Percentiles rank a stretch among this genome's conserved stretches.
Evolutionary conservation across 495 filamentous ascomycete genomes (phyloP).

Genomic region (Haplographium delicatum): DNA sequence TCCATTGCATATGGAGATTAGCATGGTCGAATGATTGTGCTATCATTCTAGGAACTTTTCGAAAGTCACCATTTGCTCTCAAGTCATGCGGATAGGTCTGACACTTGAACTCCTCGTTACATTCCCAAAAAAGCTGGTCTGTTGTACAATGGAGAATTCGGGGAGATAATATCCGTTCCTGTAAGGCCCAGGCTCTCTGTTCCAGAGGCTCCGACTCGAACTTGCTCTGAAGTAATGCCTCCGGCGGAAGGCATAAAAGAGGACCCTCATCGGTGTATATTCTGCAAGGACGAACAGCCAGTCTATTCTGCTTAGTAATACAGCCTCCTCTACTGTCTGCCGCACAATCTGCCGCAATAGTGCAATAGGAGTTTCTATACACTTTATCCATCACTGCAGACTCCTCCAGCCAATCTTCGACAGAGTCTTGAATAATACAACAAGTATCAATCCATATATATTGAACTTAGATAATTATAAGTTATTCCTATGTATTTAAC

Average conservation of each 20-base stretch:
- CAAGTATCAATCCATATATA: background rate
- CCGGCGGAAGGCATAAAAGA: background rate
- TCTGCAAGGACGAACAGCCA: background rate
- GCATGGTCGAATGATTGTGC: background rate
- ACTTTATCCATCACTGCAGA: background rate
- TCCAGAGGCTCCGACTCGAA: background rate
- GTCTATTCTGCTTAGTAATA: background rate
- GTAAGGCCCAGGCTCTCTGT: conserved; percentile 12
- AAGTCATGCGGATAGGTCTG: background rate
- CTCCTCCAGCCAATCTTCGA: conserved; percentile 4
- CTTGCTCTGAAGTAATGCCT: background rate
- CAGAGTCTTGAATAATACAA: background rate
- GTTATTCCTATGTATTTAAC: background rate
- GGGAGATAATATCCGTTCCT: conserved; percentile 16
- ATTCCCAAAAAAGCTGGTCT: conserved; percentile 3
- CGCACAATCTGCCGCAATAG: background rate
- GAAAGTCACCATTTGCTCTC: background rate
- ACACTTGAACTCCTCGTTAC: background rate
- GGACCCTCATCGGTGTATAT: background rate
- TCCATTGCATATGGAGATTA: background rate
- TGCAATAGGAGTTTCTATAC: background rate
- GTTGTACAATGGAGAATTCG: conserved; percentile 8
- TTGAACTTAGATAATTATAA: background rate
- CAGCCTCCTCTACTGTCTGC: background rate
- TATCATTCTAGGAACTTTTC: background rate